A percentile compares a stretch with the other conserved stretches of the same genome.
Conservation (phyloP, 2,329 filamentous ascomycete species). For the Myriangium duriaei region DNA sequence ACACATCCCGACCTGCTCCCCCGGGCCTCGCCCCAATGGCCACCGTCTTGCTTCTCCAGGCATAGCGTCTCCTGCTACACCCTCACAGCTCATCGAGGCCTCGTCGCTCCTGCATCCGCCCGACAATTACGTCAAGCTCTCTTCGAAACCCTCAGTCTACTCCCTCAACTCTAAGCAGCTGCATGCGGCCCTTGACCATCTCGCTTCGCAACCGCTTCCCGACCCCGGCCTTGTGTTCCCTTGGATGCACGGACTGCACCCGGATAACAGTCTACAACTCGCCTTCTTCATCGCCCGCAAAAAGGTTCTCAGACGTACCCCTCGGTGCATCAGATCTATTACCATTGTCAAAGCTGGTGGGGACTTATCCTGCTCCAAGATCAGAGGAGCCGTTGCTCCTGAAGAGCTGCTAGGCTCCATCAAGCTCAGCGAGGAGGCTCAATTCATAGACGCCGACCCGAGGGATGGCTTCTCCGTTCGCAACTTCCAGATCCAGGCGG, state of each 20-base stretch:
- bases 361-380: conserved; percentile 56
- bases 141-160: conserved; percentile 51
- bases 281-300: conserved; percentile 76
- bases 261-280: conserved; percentile 76
- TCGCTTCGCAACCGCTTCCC: conserved; percentile 68
- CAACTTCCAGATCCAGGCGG: conserved; percentile 92
- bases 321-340: conserved; percentile 65
- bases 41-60: conserved; percentile 35
- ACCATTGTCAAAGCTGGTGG: conserved; percentile 83
- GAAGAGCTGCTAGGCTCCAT: conserved; percentile 58
- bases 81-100: conserved; percentile 43
- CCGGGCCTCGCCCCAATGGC: conserved; percentile 50
- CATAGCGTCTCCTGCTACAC: conserved; percentile 47
- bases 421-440: conserved; percentile 30
- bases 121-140: conserved; percentile 46
- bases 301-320: conserved; percentile 55
- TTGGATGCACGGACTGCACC: conserved; percentile 89
- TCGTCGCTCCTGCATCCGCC: conserved; percentile 67
- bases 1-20: conserved; percentile 78
- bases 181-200: conserved; percentile 60
- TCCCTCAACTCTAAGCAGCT: conserved; percentile 58
- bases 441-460: conserved; percentile 76
- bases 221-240: conserved; percentile 81
- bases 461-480: conserved; percentile 85
- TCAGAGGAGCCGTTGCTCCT: conserved; percentile 78